Evolutionary conservation across 1,139 yeast genomes (phyloP).

Genomic region (Taiozyma sp.): DNA sequence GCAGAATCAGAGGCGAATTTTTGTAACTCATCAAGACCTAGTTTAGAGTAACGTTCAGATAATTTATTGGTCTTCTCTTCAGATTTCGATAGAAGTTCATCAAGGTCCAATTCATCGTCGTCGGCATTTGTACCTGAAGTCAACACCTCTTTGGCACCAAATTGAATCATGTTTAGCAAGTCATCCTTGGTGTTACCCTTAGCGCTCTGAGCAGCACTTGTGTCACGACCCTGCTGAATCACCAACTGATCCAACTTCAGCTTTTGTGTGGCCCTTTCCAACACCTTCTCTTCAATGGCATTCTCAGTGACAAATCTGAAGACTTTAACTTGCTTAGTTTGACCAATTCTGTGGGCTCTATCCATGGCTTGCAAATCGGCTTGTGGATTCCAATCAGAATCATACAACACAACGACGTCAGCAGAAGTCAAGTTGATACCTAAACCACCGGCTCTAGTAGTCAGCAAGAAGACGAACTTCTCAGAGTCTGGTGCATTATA

Average conservation of each 20-base stretch:
- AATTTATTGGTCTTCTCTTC: constrained; percentile 75
- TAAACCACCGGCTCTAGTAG: constrained; percentile 98
- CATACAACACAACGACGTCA: constrained; percentile 83
- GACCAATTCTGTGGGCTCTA: constrained; percentile 97
- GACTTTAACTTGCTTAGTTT: constrained; percentile 91
- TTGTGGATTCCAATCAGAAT: constrained; percentile 99
- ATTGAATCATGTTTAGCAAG: constrained; percentile 90
- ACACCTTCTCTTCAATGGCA: constrained; percentile 93
- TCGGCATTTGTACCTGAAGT: constrained; percentile 42
- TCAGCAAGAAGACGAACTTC: constrained; percentile 79
- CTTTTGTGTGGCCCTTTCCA: constrained; percentile 95
- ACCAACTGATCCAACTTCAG: constrained; percentile 90
- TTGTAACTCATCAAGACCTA: constrained; percentile 90
- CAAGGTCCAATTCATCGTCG: constrained; percentile 49
- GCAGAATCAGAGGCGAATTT: constrained; percentile 89
- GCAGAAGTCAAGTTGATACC: constrained; percentile 95
- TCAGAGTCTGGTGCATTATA: constrained; percentile 79
- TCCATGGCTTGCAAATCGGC: constrained; percentile 99
- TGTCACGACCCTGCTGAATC: constrained; percentile 84
- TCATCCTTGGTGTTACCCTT: constrained; percentile 72
- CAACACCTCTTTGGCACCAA: constrained; percentile 89
- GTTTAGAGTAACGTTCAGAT: constrained; percentile 73
- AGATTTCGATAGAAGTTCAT: constrained; percentile 70
- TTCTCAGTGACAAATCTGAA: constrained; percentile 91
- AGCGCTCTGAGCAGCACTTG: constrained; percentile 27